These are phyloP conservation scores for Fulvia fulva DNA, from an alignment of 2,329 filamentous ascomycete species.

Conservation along the genomic window DNA sequence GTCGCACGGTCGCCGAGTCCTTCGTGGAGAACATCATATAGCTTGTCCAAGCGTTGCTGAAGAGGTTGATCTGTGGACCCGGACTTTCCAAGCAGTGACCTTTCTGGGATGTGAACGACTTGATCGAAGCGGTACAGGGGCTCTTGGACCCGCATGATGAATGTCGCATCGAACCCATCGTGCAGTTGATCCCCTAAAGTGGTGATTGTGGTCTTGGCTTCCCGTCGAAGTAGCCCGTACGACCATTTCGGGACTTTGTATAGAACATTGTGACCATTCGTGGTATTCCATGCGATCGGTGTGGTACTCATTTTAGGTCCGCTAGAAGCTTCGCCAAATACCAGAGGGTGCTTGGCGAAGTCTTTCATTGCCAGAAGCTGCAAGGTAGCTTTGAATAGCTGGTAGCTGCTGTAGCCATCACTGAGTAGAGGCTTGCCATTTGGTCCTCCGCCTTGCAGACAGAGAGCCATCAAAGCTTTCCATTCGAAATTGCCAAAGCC, in stretches of 20 bases:
- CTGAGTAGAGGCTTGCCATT: slow-evolving; percentile 70
- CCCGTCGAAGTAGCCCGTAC: slow-evolving; percentile 66
- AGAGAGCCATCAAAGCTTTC: slow-evolving; percentile 71
- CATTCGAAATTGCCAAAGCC: slow-evolving; percentile 95
- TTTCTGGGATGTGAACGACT: slow-evolving; percentile 37
- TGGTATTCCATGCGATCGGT: slow-evolving; percentile 75
- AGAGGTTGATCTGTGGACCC: neutral
- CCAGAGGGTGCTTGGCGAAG: slow-evolving; percentile 58
- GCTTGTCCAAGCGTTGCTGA: slow-evolving; percentile 35
- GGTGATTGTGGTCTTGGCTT: slow-evolving; percentile 69
- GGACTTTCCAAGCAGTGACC: slow-evolving; percentile 2
- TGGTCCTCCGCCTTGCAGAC: slow-evolving; percentile 72
- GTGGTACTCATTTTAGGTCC: slow-evolving; percentile 39
- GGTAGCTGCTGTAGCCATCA: slow-evolving; percentile 78
- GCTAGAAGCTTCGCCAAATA: slow-evolving; percentile 41
- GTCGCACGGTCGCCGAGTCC: slow-evolving; percentile 73
- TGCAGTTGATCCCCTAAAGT: slow-evolving; percentile 69
- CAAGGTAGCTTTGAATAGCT: slow-evolving; percentile 91
- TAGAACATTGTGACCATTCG: slow-evolving; percentile 71
- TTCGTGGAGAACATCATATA: slow-evolving; percentile 62
- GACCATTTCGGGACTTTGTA: slow-evolving; percentile 91
- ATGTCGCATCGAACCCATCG: slow-evolving; percentile 80
- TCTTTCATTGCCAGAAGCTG: slow-evolving; percentile 78
- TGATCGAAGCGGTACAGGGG: slow-evolving; percentile 54
- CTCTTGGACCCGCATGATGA: slow-evolving; percentile 61